phyloP scores from a whole-genome alignment of 192 early-diverging fungal species.

The Podila epicladia region DNA sequence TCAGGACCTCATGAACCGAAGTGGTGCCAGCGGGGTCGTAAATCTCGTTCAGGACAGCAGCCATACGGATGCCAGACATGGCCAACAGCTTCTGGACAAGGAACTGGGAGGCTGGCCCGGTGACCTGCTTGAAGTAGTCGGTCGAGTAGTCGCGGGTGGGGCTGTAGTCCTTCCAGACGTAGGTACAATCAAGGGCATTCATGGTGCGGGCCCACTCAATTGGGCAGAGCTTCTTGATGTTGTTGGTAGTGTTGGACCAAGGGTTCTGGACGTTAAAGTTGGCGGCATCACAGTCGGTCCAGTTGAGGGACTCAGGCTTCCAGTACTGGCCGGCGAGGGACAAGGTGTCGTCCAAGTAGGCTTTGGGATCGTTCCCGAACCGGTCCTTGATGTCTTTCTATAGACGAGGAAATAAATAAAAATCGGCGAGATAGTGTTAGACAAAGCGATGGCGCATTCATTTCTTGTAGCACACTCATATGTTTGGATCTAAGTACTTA shows the following conservation, averaged over 20 bases:
- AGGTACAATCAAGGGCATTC: slow-evolving; percentile 51
- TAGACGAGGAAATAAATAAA: no score
- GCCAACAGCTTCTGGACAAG: slow-evolving; percentile 52
- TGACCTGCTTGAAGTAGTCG: slow-evolving; percentile 44
- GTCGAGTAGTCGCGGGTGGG: slow-evolving; percentile 42
- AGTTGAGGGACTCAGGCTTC: slow-evolving; percentile 15
- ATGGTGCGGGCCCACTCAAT: slow-evolving; percentile 44
- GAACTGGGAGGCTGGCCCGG: slow-evolving; percentile 4
- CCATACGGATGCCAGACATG: slow-evolving; percentile 52
- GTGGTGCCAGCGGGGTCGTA: slow-evolving; percentile 10
- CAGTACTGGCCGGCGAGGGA: slow-evolving; percentile 15
- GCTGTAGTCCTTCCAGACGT: slow-evolving; percentile 50
- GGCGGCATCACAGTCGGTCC: slow-evolving; percentile 28
- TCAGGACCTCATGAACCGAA: no score
- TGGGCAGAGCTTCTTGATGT: slow-evolving; percentile 44
- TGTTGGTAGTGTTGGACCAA: slow-evolving; percentile 18
- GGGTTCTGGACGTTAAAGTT: slow-evolving; percentile 14
- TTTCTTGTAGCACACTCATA: no score
- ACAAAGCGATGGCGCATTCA: neutral
- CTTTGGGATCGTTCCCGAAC: slow-evolving; percentile 26
- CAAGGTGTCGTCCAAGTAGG: slow-evolving; percentile 40
- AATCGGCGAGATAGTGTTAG: no score
- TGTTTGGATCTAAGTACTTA: slow-evolving; percentile 3
- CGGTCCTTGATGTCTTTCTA: slow-evolving; percentile 38
- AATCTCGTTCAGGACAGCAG: slow-evolving; percentile 53